phyloP scores from a whole-genome alignment of 139 green algal genomes.

The Diplosphaera chodatii region DNA sequence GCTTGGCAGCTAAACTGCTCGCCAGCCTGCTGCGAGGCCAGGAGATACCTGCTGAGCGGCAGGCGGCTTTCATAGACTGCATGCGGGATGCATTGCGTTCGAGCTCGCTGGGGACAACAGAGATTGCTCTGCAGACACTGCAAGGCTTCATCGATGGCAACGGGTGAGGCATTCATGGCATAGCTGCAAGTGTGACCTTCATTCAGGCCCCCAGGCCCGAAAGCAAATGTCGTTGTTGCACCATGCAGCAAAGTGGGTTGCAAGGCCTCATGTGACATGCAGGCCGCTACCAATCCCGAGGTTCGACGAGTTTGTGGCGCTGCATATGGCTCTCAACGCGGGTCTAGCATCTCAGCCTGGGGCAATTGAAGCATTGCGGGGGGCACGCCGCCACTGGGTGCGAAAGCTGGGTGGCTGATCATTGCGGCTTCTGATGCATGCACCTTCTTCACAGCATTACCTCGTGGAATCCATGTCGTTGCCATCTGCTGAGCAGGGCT shows the following conservation, averaged over 20 bases:
- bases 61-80: background rate
- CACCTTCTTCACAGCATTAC: too few relatives aligned
- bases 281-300: conserved; percentile 15
- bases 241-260: too few relatives aligned
- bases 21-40: background rate
- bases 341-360: background rate
- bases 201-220: too few relatives aligned
- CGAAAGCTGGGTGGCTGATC: too few relatives aligned
- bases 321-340: conserved; percentile 4
- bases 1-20: background rate
- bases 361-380: background rate
- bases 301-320: conserved; percentile 17
- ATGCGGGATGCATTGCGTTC: background rate
- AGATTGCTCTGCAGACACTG: conserved; percentile 38
- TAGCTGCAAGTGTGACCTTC: too few relatives aligned
- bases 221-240: too few relatives aligned
- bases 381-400: background rate
- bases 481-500: too few relatives aligned
- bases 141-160: conserved; percentile 25
- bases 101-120: conserved; percentile 13
- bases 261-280: too few relatives aligned
- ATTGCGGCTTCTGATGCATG: too few relatives aligned
- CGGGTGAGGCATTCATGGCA: conserved; percentile 10
- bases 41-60: background rate
- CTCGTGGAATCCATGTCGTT: too few relatives aligned